Evolutionary conservation across 1,284 basidiomycete species (phyloP), one percentile per base, ranked within the genome.

Genomic region (Rhodotorula sp.): DNA sequence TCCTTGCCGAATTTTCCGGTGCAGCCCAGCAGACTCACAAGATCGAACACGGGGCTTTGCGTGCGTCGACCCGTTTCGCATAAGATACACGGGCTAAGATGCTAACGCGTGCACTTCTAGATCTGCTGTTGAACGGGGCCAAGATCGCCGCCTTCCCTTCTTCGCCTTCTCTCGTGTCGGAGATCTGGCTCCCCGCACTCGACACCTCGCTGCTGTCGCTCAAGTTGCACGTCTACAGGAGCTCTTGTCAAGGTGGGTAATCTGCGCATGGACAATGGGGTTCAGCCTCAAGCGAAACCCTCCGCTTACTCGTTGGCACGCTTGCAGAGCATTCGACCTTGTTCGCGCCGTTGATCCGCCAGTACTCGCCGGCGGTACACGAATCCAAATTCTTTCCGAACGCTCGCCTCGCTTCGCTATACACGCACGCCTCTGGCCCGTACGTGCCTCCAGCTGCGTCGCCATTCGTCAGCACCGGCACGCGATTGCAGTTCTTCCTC

Each of bases 301-400:
- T 43, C 19, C 8, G 16, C 18, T 28, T 3, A 18, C 16, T 14
- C n/a, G 59, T 16, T 28, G 19, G 16, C 26, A 8, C 28, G 26
- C 21, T 23, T n/a, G 21, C 67, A 73, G 70, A 71, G 26, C 45
- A 63, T 28, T 47, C 65, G 34, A 54, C 74, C 7, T 55, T 70
- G 5, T 75, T 78, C 58, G 73, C 76, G 5, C 78, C 78, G 1
- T 56, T 79, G 16, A 67, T 80, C 21, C 66, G 73, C 0, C 73
- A 77, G 16, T 68, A 69, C 47, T 72, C 77, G 4, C 43, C 65
- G 3, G 55, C 58, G 6, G 15, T 72, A 1, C 71, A 74, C 68
- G 79, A 80, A 45, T 62, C 75, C 15, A 75, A 74, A 38, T 77
- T 60, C 62, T 77, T 77, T 62, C 77, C 79, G 8, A 76, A 76